Percentiles rank a stretch among this genome's conserved stretches.
These are phyloP conservation scores for Dictyostelium citrinum DNA, from an alignment of 78 protist species.

Conservation along the genomic window DNA sequence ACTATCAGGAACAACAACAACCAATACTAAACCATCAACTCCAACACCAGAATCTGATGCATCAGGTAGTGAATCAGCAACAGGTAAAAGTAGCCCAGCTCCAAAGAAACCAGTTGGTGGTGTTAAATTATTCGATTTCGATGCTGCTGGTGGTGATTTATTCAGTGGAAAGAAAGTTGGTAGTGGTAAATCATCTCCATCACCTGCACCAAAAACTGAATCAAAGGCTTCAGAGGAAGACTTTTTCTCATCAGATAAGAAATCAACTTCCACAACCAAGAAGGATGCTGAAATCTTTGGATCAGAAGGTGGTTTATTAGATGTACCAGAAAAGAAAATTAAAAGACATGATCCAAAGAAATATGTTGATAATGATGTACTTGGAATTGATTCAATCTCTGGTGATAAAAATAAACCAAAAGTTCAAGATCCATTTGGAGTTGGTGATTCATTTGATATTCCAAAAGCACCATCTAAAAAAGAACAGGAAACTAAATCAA, in stretches of 20 bases:
- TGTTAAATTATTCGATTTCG: slow-evolving; percentile 72
- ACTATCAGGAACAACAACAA: not conserved
- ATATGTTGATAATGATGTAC: slow-evolving; percentile 28
- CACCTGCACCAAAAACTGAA: slow-evolving; percentile 2
- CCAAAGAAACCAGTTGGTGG: slow-evolving; percentile 77
- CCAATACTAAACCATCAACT: not conserved
- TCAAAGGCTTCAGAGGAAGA: not conserved
- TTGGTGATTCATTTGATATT: not conserved
- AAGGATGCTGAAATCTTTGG: slow-evolving; percentile 45
- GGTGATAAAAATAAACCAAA: not conserved
- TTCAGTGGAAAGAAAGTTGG: not conserved
- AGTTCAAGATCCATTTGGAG: slow-evolving; percentile 27
- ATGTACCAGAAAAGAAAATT: slow-evolving; percentile 8
- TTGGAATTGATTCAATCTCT: slow-evolving; percentile 29
- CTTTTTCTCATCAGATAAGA: not conserved
- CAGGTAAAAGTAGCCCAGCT: not conserved
- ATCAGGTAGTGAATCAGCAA: not conserved
- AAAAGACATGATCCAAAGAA: slow-evolving; percentile 58
- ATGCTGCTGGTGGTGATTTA: not conserved
- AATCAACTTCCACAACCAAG: not conserved
- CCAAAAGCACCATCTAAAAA: not conserved
- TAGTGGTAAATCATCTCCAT: not conserved
- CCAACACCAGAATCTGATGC: not conserved
- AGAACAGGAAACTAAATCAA: not conserved
- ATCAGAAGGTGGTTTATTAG: slow-evolving; percentile 35